Percentiles rank a stretch among this genome's conserved stretches.
These are phyloP conservation scores for Zasmidium cellare DNA, from an alignment of 2,329 filamentous ascomycete species.

Conservation along the genomic window DNA sequence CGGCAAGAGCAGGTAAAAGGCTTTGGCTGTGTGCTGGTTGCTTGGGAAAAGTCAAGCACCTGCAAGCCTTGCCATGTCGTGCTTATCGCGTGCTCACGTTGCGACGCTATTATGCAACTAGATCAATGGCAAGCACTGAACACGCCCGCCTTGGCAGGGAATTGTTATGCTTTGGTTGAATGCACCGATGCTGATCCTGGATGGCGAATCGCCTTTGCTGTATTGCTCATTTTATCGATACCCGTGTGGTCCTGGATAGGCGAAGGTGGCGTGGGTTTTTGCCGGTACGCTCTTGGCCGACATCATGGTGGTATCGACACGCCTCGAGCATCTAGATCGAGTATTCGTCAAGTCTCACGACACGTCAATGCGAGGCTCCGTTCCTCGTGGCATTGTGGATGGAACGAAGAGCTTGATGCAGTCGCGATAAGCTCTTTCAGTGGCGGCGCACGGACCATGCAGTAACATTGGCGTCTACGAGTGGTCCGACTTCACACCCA, in stretches of 20 bases:
- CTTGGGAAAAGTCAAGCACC: background rate
- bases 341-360: too few species aligned
- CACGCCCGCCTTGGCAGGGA: background rate
- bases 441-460: background rate
- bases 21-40: too few species aligned
- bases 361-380: too few species aligned
- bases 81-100: background rate
- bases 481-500: too few species aligned
- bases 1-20: too few species aligned
- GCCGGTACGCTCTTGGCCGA: too few species aligned
- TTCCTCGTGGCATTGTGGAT: background rate
- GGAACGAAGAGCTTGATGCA: background rate
- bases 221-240: background rate
- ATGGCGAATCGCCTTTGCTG: background rate
- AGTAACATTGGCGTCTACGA: too few species aligned
- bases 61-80: background rate
- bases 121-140: too few species aligned
- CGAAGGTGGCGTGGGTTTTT: too few species aligned
- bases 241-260: too few species aligned
- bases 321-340: too few species aligned
- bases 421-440: background rate
- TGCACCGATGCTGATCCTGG: background rate
- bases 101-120: background rate
- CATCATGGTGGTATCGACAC: too few species aligned
- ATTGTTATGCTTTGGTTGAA: background rate